Evolutionary conservation across 768 basidiomycete genomes (phyloP).

Genomic region (Crassisporium funariophilum): DNA sequence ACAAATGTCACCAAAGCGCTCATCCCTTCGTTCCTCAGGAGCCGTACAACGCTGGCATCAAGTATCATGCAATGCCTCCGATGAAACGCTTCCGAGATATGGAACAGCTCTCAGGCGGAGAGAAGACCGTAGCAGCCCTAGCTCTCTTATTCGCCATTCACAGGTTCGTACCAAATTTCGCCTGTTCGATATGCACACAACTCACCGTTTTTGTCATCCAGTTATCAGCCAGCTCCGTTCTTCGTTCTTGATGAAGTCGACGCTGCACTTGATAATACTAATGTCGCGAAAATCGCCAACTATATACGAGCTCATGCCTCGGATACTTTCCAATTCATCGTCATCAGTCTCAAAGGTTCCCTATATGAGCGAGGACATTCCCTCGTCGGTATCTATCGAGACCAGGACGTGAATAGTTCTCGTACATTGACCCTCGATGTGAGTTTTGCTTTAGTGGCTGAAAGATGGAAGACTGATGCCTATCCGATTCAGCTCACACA

Average conservation of each 20-base stretch:
- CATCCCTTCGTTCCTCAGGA: constrained; percentile 23
- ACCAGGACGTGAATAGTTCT: constrained; percentile 93
- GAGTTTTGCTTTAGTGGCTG: constrained; percentile 27
- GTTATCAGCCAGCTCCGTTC: constrained; percentile 96
- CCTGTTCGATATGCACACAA: background rate
- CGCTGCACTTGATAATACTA: constrained; percentile 97
- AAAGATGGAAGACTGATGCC: constrained; percentile 2
- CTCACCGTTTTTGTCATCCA: constrained; percentile 27
- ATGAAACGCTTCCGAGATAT: constrained; percentile 99
- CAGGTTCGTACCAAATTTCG: constrained; percentile 50
- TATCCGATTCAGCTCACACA: constrained; percentile 50
- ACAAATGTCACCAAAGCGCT: background rate
- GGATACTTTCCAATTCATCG: constrained; percentile 89
- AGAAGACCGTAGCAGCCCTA: constrained; percentile 98
- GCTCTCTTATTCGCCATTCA: constrained; percentile 97
- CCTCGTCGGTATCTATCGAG: constrained; percentile 91
- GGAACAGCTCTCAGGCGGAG: constrained; percentile 97
- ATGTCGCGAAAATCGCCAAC: constrained; percentile 92
- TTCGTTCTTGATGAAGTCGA: constrained; percentile 99
- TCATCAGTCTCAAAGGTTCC: constrained; percentile 95
- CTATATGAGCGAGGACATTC: constrained; percentile 90
- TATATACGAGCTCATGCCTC: constrained; percentile 89
- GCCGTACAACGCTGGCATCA: constrained; percentile 62
- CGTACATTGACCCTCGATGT: constrained; percentile 91
- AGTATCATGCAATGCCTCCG: constrained; percentile 99